A percentile compares a stretch with the other conserved stretches of the same genome.
These are phyloP conservation scores for Plasmodium gonderi DNA, from an alignment of 169 alveolate species.

Conservation along the genomic window DNA sequence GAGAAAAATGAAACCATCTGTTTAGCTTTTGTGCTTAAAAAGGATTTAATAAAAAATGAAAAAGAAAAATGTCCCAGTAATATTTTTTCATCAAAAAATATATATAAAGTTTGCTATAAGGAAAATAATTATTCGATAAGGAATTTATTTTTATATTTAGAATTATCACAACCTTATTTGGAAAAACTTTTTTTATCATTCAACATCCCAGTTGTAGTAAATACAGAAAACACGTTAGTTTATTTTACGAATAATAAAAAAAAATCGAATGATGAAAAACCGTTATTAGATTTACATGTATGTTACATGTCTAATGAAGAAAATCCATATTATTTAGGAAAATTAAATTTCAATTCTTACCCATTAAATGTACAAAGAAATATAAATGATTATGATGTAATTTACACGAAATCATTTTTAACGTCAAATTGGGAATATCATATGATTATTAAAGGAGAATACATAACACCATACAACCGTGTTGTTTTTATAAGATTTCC, in stretches of 20 bases:
- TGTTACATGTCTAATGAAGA: slow-evolving; percentile 40
- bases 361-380: slow-evolving; percentile 24
- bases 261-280: slow-evolving; percentile 54
- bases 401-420: slow-evolving; percentile 68
- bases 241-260: slow-evolving; percentile 60
- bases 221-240: slow-evolving; percentile 10
- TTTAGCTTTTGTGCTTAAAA: slow-evolving; percentile 35
- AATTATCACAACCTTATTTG: slow-evolving; percentile 38
- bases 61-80: not conserved
- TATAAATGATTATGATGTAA: slow-evolving; percentile 13
- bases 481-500: slow-evolving; percentile 22
- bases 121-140: slow-evolving; percentile 52
- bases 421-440: slow-evolving; percentile 61
- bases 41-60: not conserved
- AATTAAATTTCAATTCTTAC: slow-evolving; percentile 43
- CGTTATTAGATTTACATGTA: slow-evolving; percentile 29
- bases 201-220: slow-evolving; percentile 50
- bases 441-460: slow-evolving; percentile 30
- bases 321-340: slow-evolving; percentile 15
- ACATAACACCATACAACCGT: slow-evolving; percentile 45
- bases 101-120: slow-evolving; percentile 27
- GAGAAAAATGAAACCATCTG: slow-evolving; percentile 20
- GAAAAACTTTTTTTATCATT: slow-evolving; percentile 20
- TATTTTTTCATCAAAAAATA: slow-evolving; percentile 11
- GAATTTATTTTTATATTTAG: slow-evolving; percentile 57